phyloP scores from a whole-genome alignment of 2,329 filamentous ascomycete species.

The Fusarium xyrophilum region DNA sequence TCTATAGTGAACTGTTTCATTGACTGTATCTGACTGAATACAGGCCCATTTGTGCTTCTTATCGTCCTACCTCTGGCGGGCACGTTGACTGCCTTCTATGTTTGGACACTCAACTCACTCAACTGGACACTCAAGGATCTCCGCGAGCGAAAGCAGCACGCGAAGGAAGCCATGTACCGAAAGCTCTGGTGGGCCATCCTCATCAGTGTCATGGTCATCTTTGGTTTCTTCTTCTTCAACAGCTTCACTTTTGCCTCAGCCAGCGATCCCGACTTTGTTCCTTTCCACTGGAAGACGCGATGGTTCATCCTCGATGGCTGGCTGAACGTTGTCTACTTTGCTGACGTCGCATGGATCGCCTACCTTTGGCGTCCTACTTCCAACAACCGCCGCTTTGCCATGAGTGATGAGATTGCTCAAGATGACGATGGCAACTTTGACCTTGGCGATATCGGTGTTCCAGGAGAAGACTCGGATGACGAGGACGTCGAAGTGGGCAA shows the following conservation, averaged over 20 bases:
- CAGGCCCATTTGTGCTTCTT: constrained; percentile 85
- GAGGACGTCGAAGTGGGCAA: constrained; percentile 62
- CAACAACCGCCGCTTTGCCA: constrained; percentile 96
- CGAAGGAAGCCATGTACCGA: constrained; percentile 95
- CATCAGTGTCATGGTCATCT: constrained; percentile 90
- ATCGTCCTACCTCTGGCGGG: constrained; percentile 91
- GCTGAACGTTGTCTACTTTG: constrained; percentile 95
- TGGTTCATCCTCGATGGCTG: constrained; percentile 99
- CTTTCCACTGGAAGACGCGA: constrained; percentile 94
- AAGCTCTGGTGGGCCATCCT: constrained; percentile 99
- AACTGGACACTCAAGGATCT: constrained; percentile 96
- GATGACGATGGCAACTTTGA: constrained; percentile 96
- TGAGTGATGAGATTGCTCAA: constrained; percentile 99
- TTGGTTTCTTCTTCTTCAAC: constrained; percentile 98
- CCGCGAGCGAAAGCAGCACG: constrained; percentile 90
- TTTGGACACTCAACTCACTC: constrained; percentile 97
- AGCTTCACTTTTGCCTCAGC: constrained; percentile 91
- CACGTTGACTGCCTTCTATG: constrained; percentile 94
- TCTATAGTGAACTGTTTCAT: not conserved
- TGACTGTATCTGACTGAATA: constrained; percentile 29
- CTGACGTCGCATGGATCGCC: constrained; percentile 89
- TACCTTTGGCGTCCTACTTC: constrained; percentile 97
- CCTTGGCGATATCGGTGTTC: constrained; percentile 87
- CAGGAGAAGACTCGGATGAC: constrained; percentile 63
- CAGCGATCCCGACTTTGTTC: constrained; percentile 86